Conservation (phyloP, 2,329 filamentous ascomycete genomes). For the Paecilomyces formosus region DNA sequence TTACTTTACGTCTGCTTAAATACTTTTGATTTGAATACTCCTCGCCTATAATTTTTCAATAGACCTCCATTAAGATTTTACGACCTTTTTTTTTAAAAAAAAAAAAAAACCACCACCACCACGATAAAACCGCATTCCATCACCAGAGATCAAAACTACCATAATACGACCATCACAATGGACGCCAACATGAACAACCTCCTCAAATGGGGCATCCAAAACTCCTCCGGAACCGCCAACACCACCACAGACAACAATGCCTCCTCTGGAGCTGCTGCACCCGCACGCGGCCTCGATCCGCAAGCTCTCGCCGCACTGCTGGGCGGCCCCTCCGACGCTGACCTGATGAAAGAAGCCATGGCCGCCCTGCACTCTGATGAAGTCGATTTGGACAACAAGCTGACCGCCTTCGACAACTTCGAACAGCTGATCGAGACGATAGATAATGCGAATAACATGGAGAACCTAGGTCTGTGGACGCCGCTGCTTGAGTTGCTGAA, state of each 20-base stretch:
- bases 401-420: constrained; percentile 88
- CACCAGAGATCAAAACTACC: neutral
- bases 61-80: no score
- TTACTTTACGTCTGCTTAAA: no score
- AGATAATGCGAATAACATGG: constrained; percentile 95
- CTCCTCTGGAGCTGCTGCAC: constrained; percentile 24
- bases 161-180: constrained; percentile 32
- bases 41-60: no score
- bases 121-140: neutral
- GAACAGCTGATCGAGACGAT: constrained; percentile 86
- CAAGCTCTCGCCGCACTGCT: constrained; percentile 67
- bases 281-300: constrained; percentile 49
- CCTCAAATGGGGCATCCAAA: constrained; percentile 70
- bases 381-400: constrained; percentile 64
- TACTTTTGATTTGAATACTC: no score
- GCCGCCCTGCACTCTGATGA: constrained; percentile 61
- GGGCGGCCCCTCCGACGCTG: constrained; percentile 80
- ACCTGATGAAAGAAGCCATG: constrained; percentile 85
- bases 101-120: no score
- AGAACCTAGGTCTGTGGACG: constrained; percentile 69
- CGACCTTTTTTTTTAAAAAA: no score
- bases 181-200: constrained; percentile 65
- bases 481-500: constrained; percentile 67
- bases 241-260: constrained; percentile 26
- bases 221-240: constrained; percentile 40